Evolutionary conservation across 768 basidiomycete genomes (phyloP), one percentile per base, ranked within the genome.

Genomic region (Mycena vitilis): DNA sequence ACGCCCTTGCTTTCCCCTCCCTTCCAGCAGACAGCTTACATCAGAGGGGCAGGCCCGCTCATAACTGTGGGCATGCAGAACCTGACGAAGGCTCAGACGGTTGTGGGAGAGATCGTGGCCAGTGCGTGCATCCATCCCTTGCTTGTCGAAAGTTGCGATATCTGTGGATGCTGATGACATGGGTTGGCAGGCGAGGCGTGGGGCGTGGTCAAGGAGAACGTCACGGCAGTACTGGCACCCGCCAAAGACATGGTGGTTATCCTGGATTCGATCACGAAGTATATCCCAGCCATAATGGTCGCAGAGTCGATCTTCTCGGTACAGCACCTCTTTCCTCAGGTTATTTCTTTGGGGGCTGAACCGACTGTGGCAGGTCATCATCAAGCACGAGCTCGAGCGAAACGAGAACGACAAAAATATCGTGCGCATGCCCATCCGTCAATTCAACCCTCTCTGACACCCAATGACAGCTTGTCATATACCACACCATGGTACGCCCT

Each of bases 331-430:
- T 22, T 13, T 48, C 0, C 34, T 30, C 7, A 37, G 44, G 12
- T 60, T 47, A 12, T 9, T 20, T 6, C 38, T 10, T 9, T 18
- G 38, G 30, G 2, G 13, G 11, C 34, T n/a, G 5, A 36, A 9
- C 13, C 59, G 65, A n/a, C 60, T 68, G 47, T 34, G 6, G 20
- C 23, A 74, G 73, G 66, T 69, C 15, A 71, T 76, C 4, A 65
- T 76, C 42, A 45, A 73, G 30, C 66, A 73, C 40, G 73, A 76
- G 58, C 60, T 74, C 7, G 65, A 66, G 20, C 36, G 72, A 45
- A 54, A 49, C 5, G 65, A 74, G 37, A 76, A 76, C 36, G 75
- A 76, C 34, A 73, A 74, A 61, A 73, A 74, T 56, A 71, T 76
- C 51, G 75, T 72, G 36, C 25, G 66, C 15, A 4, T 18, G 44